These are phyloP conservation scores for Glaciozyma martinii DNA, from an alignment of 768 basidiomycete species.

Conservation along the genomic window DNA sequence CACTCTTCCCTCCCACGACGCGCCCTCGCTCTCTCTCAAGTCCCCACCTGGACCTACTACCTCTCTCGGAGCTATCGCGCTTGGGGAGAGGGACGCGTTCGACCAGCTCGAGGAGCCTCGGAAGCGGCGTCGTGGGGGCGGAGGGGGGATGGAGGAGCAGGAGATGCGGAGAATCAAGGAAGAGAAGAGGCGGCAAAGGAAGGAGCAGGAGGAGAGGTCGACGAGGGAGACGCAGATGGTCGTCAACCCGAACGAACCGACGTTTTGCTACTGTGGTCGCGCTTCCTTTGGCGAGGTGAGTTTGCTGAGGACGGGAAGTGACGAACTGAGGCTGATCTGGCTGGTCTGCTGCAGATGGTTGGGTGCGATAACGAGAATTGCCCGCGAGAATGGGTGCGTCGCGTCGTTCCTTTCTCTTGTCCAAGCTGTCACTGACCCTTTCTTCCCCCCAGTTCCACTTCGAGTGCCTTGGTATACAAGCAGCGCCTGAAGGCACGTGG, in stretches of 20 bases:
- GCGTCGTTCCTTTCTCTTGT: neutral
- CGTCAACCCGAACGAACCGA: constrained; percentile 35
- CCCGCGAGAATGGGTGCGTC: constrained; percentile 35
- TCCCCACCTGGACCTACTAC: constrained; percentile 6
- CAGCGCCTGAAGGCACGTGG: constrained; percentile 36
- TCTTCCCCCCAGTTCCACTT: constrained; percentile 32
- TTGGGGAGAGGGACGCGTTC: constrained; percentile 7
- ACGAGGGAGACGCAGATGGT: neutral
- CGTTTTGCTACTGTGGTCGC: constrained; percentile 37
- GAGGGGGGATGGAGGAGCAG: neutral
- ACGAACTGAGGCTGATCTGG: too few species aligned
- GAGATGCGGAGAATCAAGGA: constrained; percentile 6
- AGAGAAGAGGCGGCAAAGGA: neutral
- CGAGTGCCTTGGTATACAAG: constrained; percentile 30
- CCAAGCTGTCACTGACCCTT: neutral
- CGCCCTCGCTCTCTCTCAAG: constrained; percentile 3
- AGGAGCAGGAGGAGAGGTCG: neutral
- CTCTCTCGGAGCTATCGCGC: neutral
- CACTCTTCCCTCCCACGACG: constrained; percentile 40
- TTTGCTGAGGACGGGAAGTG: neutral
- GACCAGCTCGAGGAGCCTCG: neutral
- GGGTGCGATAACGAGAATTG: constrained; percentile 37
- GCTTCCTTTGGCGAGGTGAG: constrained; percentile 34
- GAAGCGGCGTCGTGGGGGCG: neutral
- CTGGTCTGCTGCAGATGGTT: constrained; percentile 31